phyloP scores from a whole-genome alignment of 495 filamentous ascomycete genomes.

The Penicillium nucicola region DNA sequence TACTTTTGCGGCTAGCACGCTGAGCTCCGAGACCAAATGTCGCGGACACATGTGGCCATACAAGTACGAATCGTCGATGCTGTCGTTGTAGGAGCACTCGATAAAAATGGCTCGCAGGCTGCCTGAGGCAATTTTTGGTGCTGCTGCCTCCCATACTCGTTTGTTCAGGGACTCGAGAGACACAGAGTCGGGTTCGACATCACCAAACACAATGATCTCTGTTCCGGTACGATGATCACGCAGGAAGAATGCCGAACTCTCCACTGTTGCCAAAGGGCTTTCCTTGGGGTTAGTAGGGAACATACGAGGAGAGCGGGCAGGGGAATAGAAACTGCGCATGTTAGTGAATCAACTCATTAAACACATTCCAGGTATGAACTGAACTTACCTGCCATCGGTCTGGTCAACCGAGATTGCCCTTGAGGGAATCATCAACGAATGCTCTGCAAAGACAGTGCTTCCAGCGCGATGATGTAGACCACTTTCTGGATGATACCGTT shows the following conservation, averaged over 20 bases:
- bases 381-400: conserved; percentile 28
- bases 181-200: conserved; percentile 88
- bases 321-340: conserved; percentile 25
- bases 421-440: conserved; percentile 27
- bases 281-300: conserved; percentile 19
- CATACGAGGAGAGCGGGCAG: conserved; percentile 27
- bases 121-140: conserved; percentile 70
- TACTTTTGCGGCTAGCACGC: conserved; percentile 66
- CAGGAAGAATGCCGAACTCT: conserved; percentile 91
- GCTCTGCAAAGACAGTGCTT: conserved; percentile 39
- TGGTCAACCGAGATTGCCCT: conserved; percentile 31
- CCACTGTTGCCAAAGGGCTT: conserved; percentile 47
- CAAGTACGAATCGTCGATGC: conserved; percentile 66
- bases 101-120: conserved; percentile 80
- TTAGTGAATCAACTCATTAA: not conserved
- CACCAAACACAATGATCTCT: conserved; percentile 90
- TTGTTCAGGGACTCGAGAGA: conserved; percentile 76
- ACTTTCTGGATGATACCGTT: conserved; percentile 49
- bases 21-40: conserved; percentile 75
- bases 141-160: conserved; percentile 80
- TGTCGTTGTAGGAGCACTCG: conserved; percentile 88
- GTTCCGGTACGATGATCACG: conserved; percentile 62
- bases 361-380: not conserved
- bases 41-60: conserved; percentile 87
- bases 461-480: conserved; percentile 58